Percentiles rank a stretch among this genome's conserved stretches.
These are phyloP conservation scores for Exophiala oligosperma DNA, from an alignment of 2,329 filamentous ascomycete genomes.

Conservation along the genomic window DNA sequence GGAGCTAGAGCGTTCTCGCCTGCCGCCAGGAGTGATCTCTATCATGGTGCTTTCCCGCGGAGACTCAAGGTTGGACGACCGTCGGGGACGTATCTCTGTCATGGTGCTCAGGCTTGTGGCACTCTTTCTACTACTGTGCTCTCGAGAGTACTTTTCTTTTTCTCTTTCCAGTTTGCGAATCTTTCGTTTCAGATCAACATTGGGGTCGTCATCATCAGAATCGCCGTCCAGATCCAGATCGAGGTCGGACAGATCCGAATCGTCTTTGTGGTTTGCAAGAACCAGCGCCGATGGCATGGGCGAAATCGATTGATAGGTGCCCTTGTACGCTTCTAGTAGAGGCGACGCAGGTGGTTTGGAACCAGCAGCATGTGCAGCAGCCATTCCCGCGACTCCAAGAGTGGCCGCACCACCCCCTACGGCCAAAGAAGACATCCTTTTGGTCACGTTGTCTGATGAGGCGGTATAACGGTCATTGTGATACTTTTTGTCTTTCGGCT, in stretches of 20 bases:
- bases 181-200: constrained; percentile 35
- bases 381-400: constrained; percentile 40
- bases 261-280: constrained; percentile 58
- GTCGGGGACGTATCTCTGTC: constrained; percentile 16
- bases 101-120: not conserved
- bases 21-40: constrained; percentile 1
- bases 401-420: constrained; percentile 32
- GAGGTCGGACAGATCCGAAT: constrained; percentile 52
- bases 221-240: constrained; percentile 33
- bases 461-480: constrained; percentile 17
- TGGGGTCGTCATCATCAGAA: constrained; percentile 38
- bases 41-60: not conserved
- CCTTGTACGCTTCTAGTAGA: constrained; percentile 85
- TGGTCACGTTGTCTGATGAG: constrained; percentile 21
- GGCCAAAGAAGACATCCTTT: constrained; percentile 31
- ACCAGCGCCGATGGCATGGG: constrained; percentile 84
- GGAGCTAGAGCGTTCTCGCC: constrained; percentile 16
- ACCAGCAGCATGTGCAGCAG: constrained; percentile 31
- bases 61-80: constrained; percentile 15
- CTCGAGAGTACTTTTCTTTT: constrained; percentile 32
- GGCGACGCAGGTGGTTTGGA: constrained; percentile 72
- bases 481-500: constrained; percentile 14
- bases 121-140: constrained; percentile 2
- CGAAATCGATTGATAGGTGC: constrained; percentile 90
- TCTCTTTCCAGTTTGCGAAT: constrained; percentile 33